Evolutionary conservation across 805 yeast genomes (phyloP).

Genomic region (Schwanniomyces sp.): DNA sequence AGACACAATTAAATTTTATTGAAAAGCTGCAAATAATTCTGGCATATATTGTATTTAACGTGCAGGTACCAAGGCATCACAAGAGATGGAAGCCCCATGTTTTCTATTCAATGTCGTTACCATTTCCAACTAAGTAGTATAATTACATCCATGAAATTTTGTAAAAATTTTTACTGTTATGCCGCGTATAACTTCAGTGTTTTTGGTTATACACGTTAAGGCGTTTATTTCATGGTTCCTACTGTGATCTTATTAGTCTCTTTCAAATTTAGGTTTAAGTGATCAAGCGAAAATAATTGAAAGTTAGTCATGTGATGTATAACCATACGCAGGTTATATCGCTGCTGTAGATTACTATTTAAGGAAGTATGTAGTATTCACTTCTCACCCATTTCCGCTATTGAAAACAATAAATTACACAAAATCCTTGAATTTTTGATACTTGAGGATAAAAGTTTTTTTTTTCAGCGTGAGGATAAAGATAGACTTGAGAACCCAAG

Average conservation of each 20-base stretch:
- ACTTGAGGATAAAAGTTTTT: not conserved
- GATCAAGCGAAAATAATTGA: too few relatives aligned
- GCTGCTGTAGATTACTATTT: not conserved
- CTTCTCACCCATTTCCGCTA: not conserved
- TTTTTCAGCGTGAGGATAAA: not conserved
- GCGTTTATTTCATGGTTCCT: too few relatives aligned
- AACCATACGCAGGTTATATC: too few relatives aligned
- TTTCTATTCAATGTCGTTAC: too few relatives aligned
- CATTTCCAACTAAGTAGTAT: not conserved
- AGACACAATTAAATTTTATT: not conserved
- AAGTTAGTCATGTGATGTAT: too few relatives aligned
- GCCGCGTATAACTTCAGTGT: too few relatives aligned
- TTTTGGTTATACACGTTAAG: too few relatives aligned
- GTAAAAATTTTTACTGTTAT: too few relatives aligned
- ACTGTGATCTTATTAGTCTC: too few relatives aligned
- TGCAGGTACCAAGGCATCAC: not conserved
- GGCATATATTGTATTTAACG: not conserved
- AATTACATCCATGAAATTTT: not conserved
- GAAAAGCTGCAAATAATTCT: not conserved
- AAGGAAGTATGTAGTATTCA: not conserved
- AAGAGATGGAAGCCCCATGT: too few relatives aligned
- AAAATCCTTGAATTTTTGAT: not conserved
- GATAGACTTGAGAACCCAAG: not conserved
- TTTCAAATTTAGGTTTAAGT: too few relatives aligned
- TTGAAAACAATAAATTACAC: not conserved